Evolutionary conservation across 169 alveolate species (phyloP).

Genomic region (Cryptosporidium meleagridis): DNA sequence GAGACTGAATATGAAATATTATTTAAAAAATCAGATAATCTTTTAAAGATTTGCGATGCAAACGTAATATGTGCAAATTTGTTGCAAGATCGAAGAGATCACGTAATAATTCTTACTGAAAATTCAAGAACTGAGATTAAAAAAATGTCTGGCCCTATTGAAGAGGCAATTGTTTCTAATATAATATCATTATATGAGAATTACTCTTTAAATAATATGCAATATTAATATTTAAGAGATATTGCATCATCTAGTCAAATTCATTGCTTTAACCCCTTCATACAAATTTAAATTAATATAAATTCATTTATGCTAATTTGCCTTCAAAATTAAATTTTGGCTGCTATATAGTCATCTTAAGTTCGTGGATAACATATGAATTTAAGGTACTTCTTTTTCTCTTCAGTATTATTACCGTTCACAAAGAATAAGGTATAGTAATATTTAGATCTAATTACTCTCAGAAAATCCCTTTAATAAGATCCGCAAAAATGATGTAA

Average conservation of each 20-base stretch:
- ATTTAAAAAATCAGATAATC: constrained; percentile 72
- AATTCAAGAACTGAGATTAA: constrained; percentile 9
- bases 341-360: background rate
- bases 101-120: constrained; percentile 14
- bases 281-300: constrained; percentile 11
- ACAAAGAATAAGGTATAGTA: background rate
- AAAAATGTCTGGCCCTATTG: constrained; percentile 30
- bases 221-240: background rate
- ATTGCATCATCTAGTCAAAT: background rate
- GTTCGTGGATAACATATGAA: background rate
- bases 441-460: background rate
- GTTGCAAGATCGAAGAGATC: constrained; percentile 75
- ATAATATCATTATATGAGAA: background rate
- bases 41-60: constrained; percentile 77
- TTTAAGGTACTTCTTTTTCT: background rate
- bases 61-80: constrained; percentile 80
- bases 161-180: constrained; percentile 13
- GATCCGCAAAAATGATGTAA: background rate
- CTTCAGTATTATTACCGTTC: background rate
- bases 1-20: constrained; percentile 82
- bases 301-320: background rate
- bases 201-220: background rate
- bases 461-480: constrained; percentile 6
- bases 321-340: constrained; percentile 3
- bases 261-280: constrained; percentile 8